These are phyloP conservation scores for Russula sp. DNA, from an alignment of 768 basidiomycete species.

Conservation along the genomic window DNA sequence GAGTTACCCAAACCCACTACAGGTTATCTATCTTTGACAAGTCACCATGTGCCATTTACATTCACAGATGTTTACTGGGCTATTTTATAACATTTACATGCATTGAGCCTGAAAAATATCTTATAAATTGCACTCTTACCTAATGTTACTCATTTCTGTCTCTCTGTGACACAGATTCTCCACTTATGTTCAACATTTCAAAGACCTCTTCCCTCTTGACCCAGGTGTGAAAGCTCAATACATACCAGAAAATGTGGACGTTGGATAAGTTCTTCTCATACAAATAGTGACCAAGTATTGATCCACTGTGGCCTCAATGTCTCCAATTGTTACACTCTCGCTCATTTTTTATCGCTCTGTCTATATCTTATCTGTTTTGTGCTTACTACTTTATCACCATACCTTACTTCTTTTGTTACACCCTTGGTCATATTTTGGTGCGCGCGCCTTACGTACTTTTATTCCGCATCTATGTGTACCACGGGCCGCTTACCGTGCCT, in stretches of 20 bases:
- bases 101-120: slow-evolving; percentile 79
- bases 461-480: no score
- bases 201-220: slow-evolving; percentile 57
- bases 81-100: slow-evolving; percentile 75
- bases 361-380: no score
- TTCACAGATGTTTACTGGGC: slow-evolving; percentile 64
- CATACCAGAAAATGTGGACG: slow-evolving; percentile 89
- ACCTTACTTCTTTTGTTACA: no score
- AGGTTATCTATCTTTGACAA: no score
- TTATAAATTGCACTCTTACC: slow-evolving; percentile 57
- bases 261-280: slow-evolving; percentile 49
- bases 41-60: slow-evolving; percentile 59
- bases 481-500: no score
- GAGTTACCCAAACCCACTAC: no score
- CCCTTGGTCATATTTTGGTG: no score
- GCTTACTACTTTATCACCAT: no score
- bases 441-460: no score
- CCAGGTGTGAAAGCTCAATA: slow-evolving; percentile 54
- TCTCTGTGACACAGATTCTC: slow-evolving; percentile 58
- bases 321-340: no score
- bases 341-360: no score
- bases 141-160: slow-evolving; percentile 44
- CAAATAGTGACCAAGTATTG: background rate
- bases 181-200: slow-evolving; percentile 63
- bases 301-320: slow-evolving; percentile 22